These are phyloP conservation scores for Lachancea thermotolerans DNA, from an alignment of 805 yeast genomes.

Conservation along the genomic window DNA sequence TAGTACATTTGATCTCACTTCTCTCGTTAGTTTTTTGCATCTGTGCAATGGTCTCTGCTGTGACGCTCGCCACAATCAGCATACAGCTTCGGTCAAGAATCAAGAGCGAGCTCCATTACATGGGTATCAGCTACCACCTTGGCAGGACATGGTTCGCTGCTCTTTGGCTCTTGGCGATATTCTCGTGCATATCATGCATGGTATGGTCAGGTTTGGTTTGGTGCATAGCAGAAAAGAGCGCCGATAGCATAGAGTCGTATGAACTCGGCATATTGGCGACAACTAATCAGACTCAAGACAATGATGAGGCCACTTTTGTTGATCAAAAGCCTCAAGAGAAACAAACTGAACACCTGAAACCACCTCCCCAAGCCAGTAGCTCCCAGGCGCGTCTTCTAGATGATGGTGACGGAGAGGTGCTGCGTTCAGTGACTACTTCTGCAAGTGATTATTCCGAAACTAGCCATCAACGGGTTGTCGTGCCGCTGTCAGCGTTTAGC, in stretches of 20 bases:
- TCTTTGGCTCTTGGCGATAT: slow-evolving; percentile 18
- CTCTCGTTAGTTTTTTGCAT: slow-evolving; percentile 19
- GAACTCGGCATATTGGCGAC: slow-evolving; percentile 5
- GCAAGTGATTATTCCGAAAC: neutral
- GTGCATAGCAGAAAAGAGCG: slow-evolving; percentile 21
- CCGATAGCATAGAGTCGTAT: neutral
- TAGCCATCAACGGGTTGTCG: neutral
- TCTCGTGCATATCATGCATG: slow-evolving; percentile 19
- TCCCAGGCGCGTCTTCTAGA: neutral
- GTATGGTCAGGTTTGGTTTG: slow-evolving; percentile 33
- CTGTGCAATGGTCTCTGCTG: slow-evolving; percentile 16
- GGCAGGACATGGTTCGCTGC: slow-evolving; percentile 24
- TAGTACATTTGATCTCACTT: slow-evolving; percentile 22
- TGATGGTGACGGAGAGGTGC: neutral
- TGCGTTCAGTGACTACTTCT: neutral
- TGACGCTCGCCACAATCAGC: slow-evolving; percentile 15
- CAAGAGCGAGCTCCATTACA: slow-evolving; percentile 18
- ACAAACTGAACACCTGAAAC: neutral
- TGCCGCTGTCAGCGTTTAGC: slow-evolving; percentile 3
- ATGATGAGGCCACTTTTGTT: neutral
- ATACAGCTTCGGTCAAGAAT: slow-evolving; percentile 18
- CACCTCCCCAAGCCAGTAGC: neutral
- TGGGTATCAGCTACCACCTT: slow-evolving; percentile 25
- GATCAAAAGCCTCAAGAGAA: neutral
- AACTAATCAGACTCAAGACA: neutral